These are phyloP conservation scores for Capronia coronata DNA, from an alignment of 2,329 filamentous ascomycete genomes.

Conservation along the genomic window DNA sequence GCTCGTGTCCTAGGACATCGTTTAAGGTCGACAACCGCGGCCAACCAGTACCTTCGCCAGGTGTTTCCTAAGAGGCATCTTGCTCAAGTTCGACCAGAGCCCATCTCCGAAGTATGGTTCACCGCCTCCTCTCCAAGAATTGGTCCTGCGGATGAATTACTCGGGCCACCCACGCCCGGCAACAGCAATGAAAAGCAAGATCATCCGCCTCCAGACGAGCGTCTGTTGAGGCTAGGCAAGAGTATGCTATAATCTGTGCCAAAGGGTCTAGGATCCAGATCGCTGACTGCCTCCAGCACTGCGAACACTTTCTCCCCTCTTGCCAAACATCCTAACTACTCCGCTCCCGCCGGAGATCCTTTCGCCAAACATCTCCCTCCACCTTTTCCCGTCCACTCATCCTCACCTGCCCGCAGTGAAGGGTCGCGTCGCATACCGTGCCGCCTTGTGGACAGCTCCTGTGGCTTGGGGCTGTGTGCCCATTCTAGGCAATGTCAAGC, in stretches of 20 bases:
- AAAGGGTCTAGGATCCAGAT: background rate
- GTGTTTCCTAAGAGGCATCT: conserved; percentile 30
- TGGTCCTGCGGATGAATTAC: conserved; percentile 26
- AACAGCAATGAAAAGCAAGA: conserved; percentile 22
- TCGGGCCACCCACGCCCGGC: conserved; percentile 19
- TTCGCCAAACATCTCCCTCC: conserved; percentile 55
- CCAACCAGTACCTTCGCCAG: conserved; percentile 8
- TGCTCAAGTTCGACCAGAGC: conserved; percentile 36
- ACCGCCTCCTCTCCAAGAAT: conserved; percentile 27
- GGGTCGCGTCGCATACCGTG: conserved; percentile 82
- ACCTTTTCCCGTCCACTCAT: conserved; percentile 57
- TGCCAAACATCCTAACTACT: conserved; percentile 55
- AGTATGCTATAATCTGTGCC: conserved; percentile 39
- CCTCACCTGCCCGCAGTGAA: conserved; percentile 79
- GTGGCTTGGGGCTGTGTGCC: conserved; percentile 93
- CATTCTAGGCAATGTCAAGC: conserved; percentile 78
- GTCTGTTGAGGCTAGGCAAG: conserved; percentile 56
- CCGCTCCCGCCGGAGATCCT: conserved; percentile 57
- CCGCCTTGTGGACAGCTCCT: conserved; percentile 90
- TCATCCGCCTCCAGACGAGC: conserved; percentile 50
- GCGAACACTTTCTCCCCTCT: conserved; percentile 54
- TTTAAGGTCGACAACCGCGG: conserved; percentile 15
- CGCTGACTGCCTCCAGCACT: conserved; percentile 43
- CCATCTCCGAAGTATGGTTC: conserved; percentile 35
- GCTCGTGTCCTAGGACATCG: conserved; percentile 3